Percentiles rank a stretch among this genome's conserved stretches.
phyloP scores from a whole-genome alignment of 768 basidiomycete species.

The Cystobasidium tubakii region DNA sequence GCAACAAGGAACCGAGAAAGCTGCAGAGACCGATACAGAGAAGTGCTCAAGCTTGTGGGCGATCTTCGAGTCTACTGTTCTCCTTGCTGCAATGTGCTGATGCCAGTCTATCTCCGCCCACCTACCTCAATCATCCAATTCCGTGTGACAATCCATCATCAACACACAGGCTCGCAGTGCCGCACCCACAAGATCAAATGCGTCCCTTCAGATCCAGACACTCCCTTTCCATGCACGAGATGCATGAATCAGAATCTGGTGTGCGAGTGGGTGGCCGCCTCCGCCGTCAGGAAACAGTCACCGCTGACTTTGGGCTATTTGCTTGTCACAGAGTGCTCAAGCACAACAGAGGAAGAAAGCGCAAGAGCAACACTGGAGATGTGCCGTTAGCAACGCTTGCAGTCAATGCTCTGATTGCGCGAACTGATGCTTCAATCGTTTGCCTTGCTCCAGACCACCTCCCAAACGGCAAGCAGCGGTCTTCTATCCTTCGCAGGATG shows the following conservation, averaged over 20 bases:
- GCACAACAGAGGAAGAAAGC: conserved; percentile 32
- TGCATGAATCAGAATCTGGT: not conserved
- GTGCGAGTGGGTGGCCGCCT: conserved; percentile 11
- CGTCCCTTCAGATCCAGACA: not conserved
- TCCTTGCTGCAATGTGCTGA: not conserved
- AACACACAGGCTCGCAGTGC: not conserved
- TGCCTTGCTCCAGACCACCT: not conserved
- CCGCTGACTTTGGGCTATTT: not conserved
- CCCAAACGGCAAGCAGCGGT: conserved; percentile 3
- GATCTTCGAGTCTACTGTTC: not conserved
- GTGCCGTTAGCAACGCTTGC: conserved; percentile 9
- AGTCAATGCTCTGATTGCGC: not conserved
- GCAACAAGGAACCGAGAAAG: not conserved
- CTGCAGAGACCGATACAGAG: not conserved
- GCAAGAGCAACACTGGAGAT: not conserved
- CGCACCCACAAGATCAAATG: conserved; percentile 18
- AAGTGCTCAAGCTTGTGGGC: conserved; percentile 13
- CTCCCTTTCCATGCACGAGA: conserved; percentile 16
- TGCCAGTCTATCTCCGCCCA: not conserved
- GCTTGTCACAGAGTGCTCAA: conserved; percentile 26
- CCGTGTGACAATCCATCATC: too few relatives aligned
- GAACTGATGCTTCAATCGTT: not conserved
- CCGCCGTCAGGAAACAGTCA: not conserved
- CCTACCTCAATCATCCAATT: too few relatives aligned
- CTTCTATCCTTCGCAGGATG: not conserved